Base-by-base conservation (phyloP, 2,329 filamentous ascomycete genomes). In the Daldinia eschscholtzii region DNA sequence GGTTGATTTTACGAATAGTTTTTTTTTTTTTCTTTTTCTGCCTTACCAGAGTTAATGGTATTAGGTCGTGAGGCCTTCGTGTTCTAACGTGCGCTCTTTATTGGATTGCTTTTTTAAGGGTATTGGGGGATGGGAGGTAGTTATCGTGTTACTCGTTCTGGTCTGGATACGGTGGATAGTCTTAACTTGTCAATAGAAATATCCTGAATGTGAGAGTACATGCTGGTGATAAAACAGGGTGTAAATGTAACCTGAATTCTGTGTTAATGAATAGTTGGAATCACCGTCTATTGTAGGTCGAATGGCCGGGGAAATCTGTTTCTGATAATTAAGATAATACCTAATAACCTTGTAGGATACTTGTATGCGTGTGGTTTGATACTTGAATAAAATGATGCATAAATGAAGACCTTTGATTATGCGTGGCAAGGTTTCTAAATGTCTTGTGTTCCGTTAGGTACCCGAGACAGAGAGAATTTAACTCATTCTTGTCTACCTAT, bases 1-100 rank as follows among this genome's bases (percentile, higher is more conserved):
- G 65, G 53, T 44, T 58, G 57, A 37, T 63, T 61, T 65, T 39
- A 61, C 53, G 18, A 20, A 41, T 41, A 44, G 5, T 33, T 33
- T 6, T 6, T 33, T 33, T 33, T 52, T 28, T 50, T 52, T 50
- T 33, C 9, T 33, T 33, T 33, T 37, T 39, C 13, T 39, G 6
- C 15, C n/a, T 10, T 30, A n/a, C 9, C 15, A 52, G 46, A 30
- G 13, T 28, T 52, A 42, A 42, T 42, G 41, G 46, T 56, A 23
- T 56, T 35, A 35, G 56, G 48, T 26, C 33, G 44, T 50, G 53
- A 52, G 15, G 26, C 12, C 12, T n/a, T 52, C 12, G 46, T 50
- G 46, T 30, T 28, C 9, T 50, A 42, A 9, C 41, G 41, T 23
- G 46, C 26, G 46, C 46, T 13, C 26, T 23, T 15, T 23, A 23